phyloP scores from a whole-genome alignment of 495 filamentous ascomycete species.

The Trichoderma reesei region DNA sequence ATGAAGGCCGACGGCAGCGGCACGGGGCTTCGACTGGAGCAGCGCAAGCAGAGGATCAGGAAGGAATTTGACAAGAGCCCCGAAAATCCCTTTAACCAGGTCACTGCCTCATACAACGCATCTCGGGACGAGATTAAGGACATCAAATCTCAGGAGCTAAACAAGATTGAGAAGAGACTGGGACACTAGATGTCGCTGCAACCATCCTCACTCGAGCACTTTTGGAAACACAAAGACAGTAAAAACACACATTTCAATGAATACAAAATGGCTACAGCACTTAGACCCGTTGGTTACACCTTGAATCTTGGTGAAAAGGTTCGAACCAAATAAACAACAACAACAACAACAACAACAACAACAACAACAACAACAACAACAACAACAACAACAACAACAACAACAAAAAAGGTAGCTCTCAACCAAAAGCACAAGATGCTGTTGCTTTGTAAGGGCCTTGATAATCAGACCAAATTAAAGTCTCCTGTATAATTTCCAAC shows the following conservation, averaged over 20 bases:
- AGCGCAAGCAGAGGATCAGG: conserved; percentile 65
- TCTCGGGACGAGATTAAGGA: conserved; percentile 66
- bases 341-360: too few species aligned
- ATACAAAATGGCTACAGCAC: not conserved
- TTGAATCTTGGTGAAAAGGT: not conserved
- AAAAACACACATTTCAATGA: too few species aligned
- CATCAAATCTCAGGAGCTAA: conserved; percentile 55
- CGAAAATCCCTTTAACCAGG: conserved; percentile 92
- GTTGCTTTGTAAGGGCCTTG: too few species aligned
- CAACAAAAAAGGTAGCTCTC: too few species aligned
- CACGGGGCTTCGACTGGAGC: conserved; percentile 64
- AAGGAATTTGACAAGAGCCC: conserved; percentile 87
- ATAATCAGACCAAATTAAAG: too few species aligned
- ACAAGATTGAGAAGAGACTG: conserved; percentile 65
- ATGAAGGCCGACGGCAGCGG: conserved; percentile 65
- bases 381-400: too few species aligned
- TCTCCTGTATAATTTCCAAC: not conserved
- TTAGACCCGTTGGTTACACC: not conserved
- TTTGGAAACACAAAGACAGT: not conserved
- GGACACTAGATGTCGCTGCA: conserved; percentile 17
- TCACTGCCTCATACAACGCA: conserved; percentile 59
- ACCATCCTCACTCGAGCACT: not conserved
- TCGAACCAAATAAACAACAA: not conserved
- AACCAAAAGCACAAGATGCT: too few species aligned
- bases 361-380: too few species aligned